Evolutionary conservation across 768 basidiomycete genomes (phyloP), one percentile per base, ranked within the genome.

Genomic region (Symmetrospora coprosmae): DNA sequence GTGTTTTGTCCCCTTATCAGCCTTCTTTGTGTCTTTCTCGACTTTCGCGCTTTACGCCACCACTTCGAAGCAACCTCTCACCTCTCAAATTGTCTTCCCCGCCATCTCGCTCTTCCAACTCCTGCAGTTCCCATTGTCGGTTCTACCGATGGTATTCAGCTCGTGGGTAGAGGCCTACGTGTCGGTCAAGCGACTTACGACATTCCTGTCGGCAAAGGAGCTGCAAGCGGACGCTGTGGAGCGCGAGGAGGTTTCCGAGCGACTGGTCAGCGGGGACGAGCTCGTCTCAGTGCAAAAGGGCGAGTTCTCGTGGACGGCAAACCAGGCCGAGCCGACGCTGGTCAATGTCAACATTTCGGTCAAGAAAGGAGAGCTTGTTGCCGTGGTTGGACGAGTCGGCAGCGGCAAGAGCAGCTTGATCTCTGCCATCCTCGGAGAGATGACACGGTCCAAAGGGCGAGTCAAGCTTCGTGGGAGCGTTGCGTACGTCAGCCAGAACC

Each of bases 1-100:
- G 74, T 87, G 2, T 86, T 87, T 4, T 50, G 16, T 11, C 34
- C 13, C 8, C 27, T 9, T 28, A 9, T 45, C 4, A 17, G 46
- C 41, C 25, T 84, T 84, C 13, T 85, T 88, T 71, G 82, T 84
- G 67, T 87, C 86, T 0, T 85, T 91, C 65, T 82, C 85, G 6
- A 66, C 74, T 0, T 76, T 76, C 64, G 68, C 73, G 8, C 65
- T 74, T 4, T 76, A 73, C 64, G 73, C 72, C 4, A 52, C 64
- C 27, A 71, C 73, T 23, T 69, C 71, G 8, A 64, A 71, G 0
- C 77, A 71, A 28, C 86, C 89, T 2, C 72, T 97, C 1, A 96
- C 92, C 0, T 80, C 85, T 0, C 90, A 94, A 64, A 75, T 88
- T 50, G 91, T 96, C 64, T 97, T 97, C 78, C 92, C 92, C n/a